Percentiles rank a stretch among this genome's conserved stretches.
Conservation (phyloP, 2,329 filamentous ascomycete genomes). For the Aspergillus fumigatus region DNA sequence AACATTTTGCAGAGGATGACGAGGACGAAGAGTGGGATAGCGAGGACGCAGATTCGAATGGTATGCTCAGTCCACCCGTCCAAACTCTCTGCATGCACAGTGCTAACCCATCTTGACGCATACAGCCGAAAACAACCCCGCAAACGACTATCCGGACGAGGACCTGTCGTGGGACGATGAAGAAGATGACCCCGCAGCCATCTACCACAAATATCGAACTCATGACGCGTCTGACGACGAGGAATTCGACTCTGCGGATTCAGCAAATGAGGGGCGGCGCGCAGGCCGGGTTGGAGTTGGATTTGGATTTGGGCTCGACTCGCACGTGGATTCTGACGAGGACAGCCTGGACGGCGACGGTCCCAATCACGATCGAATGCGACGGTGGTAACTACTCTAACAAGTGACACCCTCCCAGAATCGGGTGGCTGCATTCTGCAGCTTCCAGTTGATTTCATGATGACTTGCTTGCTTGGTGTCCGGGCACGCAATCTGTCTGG, state of each 20-base stretch:
- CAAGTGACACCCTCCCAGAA: not conserved
- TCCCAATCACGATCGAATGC: not conserved
- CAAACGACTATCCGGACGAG: slow-evolving; percentile 50
- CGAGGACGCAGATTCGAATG: slow-evolving; percentile 61
- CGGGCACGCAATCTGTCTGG: not conserved
- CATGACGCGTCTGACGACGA: slow-evolving; percentile 42
- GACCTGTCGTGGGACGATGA: slow-evolving; percentile 47
- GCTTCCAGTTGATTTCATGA: not conserved
- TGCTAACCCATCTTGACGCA: slow-evolving; percentile 4
- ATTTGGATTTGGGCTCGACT: slow-evolving; percentile 10
- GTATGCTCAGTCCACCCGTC: slow-evolving; percentile 24
- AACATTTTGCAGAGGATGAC: slow-evolving; percentile 51
- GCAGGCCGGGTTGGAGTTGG: slow-evolving; percentile 18
- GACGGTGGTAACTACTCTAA: slow-evolving; percentile 4
- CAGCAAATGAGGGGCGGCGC: slow-evolving; percentile 27
- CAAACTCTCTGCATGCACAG: no score
- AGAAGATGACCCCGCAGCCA: slow-evolving; percentile 35
- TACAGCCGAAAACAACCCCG: slow-evolving; percentile 46
- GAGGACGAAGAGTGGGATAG: slow-evolving; percentile 53
- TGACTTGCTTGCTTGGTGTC: not conserved
- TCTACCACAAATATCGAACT: slow-evolving; percentile 38
- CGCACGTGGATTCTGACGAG: slow-evolving; percentile 28
- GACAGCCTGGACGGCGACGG: slow-evolving; percentile 14
- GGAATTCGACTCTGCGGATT: slow-evolving; percentile 39
- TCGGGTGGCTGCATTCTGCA: not conserved